Evolutionary conservation across 1,284 basidiomycete species (phyloP), one percentile per base, ranked within the genome.

Genomic region (Schizopora paradoxa): DNA sequence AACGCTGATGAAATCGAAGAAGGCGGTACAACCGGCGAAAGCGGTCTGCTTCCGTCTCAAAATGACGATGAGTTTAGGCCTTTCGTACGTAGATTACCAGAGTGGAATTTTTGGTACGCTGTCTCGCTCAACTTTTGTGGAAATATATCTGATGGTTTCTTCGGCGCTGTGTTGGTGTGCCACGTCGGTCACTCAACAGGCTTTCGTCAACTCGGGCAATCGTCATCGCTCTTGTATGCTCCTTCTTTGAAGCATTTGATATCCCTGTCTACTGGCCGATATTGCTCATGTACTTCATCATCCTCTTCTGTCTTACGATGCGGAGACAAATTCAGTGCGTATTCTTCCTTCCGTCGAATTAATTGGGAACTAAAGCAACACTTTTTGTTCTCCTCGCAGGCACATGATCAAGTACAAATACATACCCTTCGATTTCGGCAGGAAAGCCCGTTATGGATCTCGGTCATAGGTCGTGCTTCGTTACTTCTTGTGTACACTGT

Each of bases 331-430:
- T 95, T 59, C 89, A 88, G 91, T 94, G 61, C 58, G 91, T 77
- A 2, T 2, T 13, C 33, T 23, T 27, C 44, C n/a, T 31, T 19
- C 11, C 40, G 35, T 36, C 19, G 22, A 14, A 19, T 27, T 32
- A 22, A 23, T 18, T 42, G 29, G 19, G 14, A 18, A 31, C 38
- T 52, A 10, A 48, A 45, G 26, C 19, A 16, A 6, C 5, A 7
- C 11, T 10, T 2, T 14, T 19, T 29, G n/a, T 26, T 41, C 14
- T 39, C 31, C 22, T 41, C 34, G 7, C 62, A 94, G 91, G 60
- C 95, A 98, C 68, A 98, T 98, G 95, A 89, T 96, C 74, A 95
- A 95, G 68, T 97, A 98, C 74, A 92, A 90, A 64, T 95, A 91
- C 66, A 69, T 95, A 45, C 91, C 91, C 27, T 95, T 92, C 66